These are phyloP conservation scores for Mycena rebaudengoi DNA, from an alignment of 768 basidiomycete genomes.

Conservation along the genomic window DNA sequence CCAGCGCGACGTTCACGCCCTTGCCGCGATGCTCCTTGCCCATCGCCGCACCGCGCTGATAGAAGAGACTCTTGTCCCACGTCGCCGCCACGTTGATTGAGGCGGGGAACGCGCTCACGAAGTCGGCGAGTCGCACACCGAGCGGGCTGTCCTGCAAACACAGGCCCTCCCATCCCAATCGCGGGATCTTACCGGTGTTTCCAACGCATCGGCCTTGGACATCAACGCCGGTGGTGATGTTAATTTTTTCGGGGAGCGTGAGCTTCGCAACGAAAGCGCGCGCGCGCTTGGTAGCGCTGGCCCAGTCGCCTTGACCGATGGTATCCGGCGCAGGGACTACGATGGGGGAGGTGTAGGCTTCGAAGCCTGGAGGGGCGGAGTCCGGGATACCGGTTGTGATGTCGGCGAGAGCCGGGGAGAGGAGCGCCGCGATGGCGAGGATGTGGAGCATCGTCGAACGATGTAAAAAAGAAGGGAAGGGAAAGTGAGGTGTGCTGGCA, in stretches of 20 bases:
- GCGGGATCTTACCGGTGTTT: conserved; percentile 29
- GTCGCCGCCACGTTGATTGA: conserved; percentile 68
- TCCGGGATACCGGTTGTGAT: conserved; percentile 16
- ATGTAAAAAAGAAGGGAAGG: too few species aligned
- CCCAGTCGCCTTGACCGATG: conserved; percentile 2
- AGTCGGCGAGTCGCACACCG: conserved; percentile 64
- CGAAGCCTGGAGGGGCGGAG: conserved; percentile 13
- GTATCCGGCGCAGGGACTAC: conserved; percentile 8
- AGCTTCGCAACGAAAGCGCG: conserved; percentile 18
- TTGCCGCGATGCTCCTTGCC: conserved; percentile 69
- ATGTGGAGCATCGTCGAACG: too few species aligned
- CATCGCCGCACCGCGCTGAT: conserved; percentile 60
- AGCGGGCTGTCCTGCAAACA: conserved; percentile 57
- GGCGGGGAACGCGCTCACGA: conserved; percentile 65
- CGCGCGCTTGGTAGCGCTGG: neutral
- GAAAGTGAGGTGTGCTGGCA: too few species aligned
- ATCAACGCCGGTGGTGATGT: conserved; percentile 37
- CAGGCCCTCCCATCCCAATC: conserved; percentile 32
- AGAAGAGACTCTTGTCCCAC: conserved; percentile 40
- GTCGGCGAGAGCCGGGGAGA: too few species aligned
- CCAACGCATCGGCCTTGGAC: conserved; percentile 32
- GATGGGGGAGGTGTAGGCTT: conserved; percentile 16
- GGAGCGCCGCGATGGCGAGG: too few species aligned
- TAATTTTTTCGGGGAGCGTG: conserved; percentile 37
- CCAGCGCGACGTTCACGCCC: conserved; percentile 48